Percentiles rank a stretch among this genome's conserved stretches.
Evolutionary conservation across 2,329 filamentous ascomycete genomes (phyloP).

Genomic region (Phaeosphaeria sp.): DNA sequence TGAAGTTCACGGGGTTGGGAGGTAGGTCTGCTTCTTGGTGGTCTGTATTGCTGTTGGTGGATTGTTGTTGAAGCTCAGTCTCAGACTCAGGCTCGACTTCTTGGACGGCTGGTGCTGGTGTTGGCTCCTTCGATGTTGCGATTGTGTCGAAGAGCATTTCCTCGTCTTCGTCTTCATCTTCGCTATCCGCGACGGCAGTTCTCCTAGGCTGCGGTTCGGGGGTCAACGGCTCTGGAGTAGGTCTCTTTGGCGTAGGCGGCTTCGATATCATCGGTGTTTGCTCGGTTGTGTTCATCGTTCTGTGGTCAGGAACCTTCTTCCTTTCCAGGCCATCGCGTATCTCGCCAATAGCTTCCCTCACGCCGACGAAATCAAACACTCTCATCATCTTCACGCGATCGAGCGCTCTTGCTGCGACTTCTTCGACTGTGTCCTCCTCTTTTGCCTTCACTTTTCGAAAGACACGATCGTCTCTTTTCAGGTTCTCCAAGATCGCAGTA

Average conservation of each 20-base stretch:
- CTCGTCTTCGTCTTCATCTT: constrained; percentile 50
- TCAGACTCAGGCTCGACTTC: neutral
- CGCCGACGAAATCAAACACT: constrained; percentile 58
- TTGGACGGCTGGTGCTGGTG: neutral
- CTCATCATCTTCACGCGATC: constrained; percentile 58
- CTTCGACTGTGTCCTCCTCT: constrained; percentile 14
- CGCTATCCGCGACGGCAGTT: constrained; percentile 42
- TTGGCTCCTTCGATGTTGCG: constrained; percentile 1
- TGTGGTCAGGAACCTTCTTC: neutral
- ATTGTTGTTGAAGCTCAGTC: neutral
- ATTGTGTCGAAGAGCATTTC: constrained; percentile 49
- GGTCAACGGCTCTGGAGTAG: constrained; percentile 6
- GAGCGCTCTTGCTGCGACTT: constrained; percentile 47
- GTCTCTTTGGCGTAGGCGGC: constrained; percentile 6
- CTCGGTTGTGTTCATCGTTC: constrained; percentile 8
- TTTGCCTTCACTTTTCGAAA: neutral
- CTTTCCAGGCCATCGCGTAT: constrained; percentile 47
- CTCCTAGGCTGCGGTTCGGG: constrained; percentile 13
- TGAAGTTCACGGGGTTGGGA: constrained; percentile 23
- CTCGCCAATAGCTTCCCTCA: constrained; percentile 56
- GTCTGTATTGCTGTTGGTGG: neutral
- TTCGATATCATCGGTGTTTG: constrained; percentile 12
- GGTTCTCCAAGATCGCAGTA: constrained; percentile 29
- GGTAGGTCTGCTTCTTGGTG: neutral
- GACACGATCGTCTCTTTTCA: constrained; percentile 13